Conservation (phyloP, 2,329 filamentous ascomycete genomes). For the Botrytis fragariae region DNA sequence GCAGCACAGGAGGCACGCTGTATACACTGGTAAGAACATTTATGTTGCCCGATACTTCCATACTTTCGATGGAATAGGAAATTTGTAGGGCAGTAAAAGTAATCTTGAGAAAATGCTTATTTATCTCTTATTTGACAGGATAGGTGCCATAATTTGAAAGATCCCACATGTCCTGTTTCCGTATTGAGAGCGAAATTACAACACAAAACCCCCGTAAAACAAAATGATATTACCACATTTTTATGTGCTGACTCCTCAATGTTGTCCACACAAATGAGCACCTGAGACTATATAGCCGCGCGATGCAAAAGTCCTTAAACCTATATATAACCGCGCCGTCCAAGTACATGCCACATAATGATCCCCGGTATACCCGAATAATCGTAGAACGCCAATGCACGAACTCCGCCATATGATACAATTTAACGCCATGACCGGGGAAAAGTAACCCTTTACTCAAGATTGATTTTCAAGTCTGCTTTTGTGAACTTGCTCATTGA, state of each 20-base stretch:
- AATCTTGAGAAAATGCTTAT: neutral
- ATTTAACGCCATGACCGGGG: neutral
- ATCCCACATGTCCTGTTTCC: neutral
- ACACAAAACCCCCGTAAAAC: neutral
- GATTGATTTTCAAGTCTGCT: neutral
- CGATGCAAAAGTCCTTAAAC: neutral
- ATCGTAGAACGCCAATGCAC: neutral
- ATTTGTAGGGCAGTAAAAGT: neutral
- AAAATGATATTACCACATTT: neutral
- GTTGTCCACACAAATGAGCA: neutral
- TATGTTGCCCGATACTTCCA: fast-evolving
- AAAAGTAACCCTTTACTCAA: neutral
- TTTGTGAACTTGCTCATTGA: constrained; percentile 29
- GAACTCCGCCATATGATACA: neutral
- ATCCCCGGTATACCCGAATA: neutral
- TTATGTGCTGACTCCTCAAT: neutral
- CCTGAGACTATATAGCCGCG: neutral
- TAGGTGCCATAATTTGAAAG: neutral
- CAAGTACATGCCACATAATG: neutral
- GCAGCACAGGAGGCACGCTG: neutral
- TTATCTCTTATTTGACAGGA: too few species aligned
- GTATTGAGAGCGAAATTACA: fast-evolving
- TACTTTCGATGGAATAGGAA: neutral
- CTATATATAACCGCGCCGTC: neutral
- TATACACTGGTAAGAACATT: neutral